These are phyloP conservation scores for Umbelopsis ramanniana DNA, from an alignment of 192 early-diverging fungal species.

Conservation along the genomic window DNA sequence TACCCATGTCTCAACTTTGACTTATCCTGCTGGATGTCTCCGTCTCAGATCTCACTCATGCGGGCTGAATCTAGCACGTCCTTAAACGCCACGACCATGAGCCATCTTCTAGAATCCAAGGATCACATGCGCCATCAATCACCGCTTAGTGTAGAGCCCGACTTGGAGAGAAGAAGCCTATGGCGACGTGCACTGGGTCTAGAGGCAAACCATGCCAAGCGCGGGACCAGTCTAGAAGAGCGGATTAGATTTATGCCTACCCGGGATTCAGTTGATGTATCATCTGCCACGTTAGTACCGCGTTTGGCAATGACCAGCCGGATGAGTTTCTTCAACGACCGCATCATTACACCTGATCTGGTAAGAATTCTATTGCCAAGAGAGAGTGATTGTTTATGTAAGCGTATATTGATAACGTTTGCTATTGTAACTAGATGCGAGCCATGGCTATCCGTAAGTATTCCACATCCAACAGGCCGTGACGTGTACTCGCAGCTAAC, in stretches of 20 bases:
- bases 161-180: constrained; percentile 43
- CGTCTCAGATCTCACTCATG: constrained; percentile 60
- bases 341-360: constrained; percentile 79
- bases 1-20: constrained; percentile 93
- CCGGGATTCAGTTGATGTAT: not conserved
- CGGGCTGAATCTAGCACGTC: constrained; percentile 58
- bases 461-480: not conserved
- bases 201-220: constrained; percentile 21
- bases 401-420: not conserved
- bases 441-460: constrained; percentile 61
- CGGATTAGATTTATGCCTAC: not conserved
- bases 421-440: constrained; percentile 46
- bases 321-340: constrained; percentile 86
- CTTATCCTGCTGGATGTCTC: constrained; percentile 90
- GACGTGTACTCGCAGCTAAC: not conserved
- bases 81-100: constrained; percentile 15
- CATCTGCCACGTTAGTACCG: constrained; percentile 21
- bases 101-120: constrained; percentile 51
- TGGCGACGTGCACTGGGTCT: constrained; percentile 38
- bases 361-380: constrained; percentile 40
- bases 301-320: constrained; percentile 76
- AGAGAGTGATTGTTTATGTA: too few relatives aligned
- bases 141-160: constrained; percentile 64
- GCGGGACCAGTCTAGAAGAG: constrained; percentile 16
- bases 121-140: constrained; percentile 68